phyloP scores from a whole-genome alignment of 202 grass and related monocot species.

The Hordeum pubiflorum region DNA sequence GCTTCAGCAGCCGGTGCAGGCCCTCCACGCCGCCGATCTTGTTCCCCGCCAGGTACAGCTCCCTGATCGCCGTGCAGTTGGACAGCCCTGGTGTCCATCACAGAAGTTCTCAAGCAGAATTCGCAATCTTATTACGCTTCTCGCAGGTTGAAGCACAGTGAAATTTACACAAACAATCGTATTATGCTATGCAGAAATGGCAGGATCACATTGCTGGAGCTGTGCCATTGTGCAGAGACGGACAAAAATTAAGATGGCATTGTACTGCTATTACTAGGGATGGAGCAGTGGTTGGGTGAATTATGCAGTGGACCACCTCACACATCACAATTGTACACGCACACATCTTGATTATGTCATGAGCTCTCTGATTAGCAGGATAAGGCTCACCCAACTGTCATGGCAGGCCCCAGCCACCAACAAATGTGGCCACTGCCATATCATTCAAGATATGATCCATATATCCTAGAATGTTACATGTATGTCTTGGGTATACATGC shows the following conservation, averaged over 20 bases:
- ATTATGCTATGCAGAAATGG: neutral
- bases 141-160: neutral
- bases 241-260: neutral
- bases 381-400: neutral
- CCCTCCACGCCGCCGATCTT: constrained; percentile 81
- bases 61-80: constrained; percentile 63
- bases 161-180: neutral
- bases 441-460: neutral
- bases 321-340: neutral
- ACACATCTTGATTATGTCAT: neutral
- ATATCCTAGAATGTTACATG: too few relatives aligned
- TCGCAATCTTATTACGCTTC: neutral
- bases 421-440: neutral
- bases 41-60: constrained; percentile 77
- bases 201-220: neutral
- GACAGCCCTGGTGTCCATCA: constrained; percentile 47
- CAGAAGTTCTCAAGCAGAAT: neutral
- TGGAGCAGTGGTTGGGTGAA: neutral
- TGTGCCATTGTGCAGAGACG: neutral
- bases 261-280: neutral
- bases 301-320: neutral
- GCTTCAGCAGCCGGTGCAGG: constrained; percentile 79
- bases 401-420: neutral
- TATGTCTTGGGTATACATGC: too few relatives aligned
- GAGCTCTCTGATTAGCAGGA: neutral